Evolutionary conservation across 345 rosid species (phyloP).

Genomic region (Camelina sativa): DNA sequence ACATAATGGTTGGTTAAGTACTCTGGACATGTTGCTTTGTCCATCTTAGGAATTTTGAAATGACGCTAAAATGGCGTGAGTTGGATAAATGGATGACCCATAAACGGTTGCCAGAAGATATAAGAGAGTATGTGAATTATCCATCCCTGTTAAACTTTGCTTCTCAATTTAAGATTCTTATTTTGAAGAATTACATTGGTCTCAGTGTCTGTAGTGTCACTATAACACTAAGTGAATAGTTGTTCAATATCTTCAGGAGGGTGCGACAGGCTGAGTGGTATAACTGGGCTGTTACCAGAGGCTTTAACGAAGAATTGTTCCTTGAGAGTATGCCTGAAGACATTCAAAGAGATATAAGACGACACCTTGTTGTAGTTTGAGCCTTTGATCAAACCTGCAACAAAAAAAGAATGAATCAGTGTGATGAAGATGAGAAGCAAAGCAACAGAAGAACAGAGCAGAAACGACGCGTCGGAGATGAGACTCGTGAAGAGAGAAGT

Average conservation of each 20-base stretch:
- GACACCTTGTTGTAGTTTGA: constrained; percentile 51
- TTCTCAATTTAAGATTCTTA: not conserved
- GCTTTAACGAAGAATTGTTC: constrained; percentile 73
- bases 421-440: too few species aligned
- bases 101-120: constrained; percentile 65
- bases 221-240: constrained; percentile 15
- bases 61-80: constrained; percentile 83
- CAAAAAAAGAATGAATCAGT: too few species aligned
- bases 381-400: too few species aligned
- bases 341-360: constrained; percentile 79
- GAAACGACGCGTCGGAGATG: too few species aligned
- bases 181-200: constrained; percentile 1
- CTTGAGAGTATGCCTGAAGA: constrained; percentile 84
- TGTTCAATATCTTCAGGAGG: constrained; percentile 51
- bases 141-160: not conserved
- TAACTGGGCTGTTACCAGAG: constrained; percentile 89
- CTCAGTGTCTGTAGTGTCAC: constrained; percentile 3
- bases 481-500: too few species aligned
- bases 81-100: constrained; percentile 97
- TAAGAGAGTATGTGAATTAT: constrained; percentile 57
- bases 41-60: constrained; percentile 70
- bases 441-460: too few species aligned
- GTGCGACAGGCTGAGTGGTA: constrained; percentile 80
- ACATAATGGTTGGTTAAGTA: constrained; percentile 15
- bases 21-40: constrained; percentile 1